Conservation (phyloP, 306 rosid genomes). For the Amphicarpaea edgeworthii region DNA sequence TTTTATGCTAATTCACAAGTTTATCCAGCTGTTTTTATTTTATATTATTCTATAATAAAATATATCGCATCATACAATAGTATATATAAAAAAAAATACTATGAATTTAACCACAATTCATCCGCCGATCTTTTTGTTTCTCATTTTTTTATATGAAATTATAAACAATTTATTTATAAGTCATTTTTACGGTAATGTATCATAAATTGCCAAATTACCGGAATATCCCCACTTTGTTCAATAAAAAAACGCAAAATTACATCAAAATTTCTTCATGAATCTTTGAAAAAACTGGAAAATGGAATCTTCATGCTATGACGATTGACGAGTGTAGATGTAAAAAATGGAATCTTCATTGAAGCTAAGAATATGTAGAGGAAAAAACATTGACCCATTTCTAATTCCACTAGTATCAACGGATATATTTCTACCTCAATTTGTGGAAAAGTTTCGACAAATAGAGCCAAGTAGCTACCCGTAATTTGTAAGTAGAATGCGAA, state of each 20-base stretch:
- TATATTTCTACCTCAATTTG: slow-evolving; percentile 50
- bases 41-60: not conserved
- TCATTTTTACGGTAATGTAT: not conserved
- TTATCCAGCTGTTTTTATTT: not conserved
- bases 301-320: slow-evolving; percentile 21
- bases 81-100: not conserved
- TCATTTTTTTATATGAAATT: not conserved
- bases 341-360: slow-evolving; percentile 34
- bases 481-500: slow-evolving; percentile 61
- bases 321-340: not conserved
- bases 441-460: slow-evolving; percentile 77
- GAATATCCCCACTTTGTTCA: not conserved
- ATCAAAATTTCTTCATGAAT: slow-evolving; percentile 7
- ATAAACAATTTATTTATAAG: not conserved
- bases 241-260: not conserved
- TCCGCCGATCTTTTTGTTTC: not conserved
- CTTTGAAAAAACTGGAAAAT: slow-evolving; percentile 8
- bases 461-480: slow-evolving; percentile 69
- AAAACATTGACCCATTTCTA: slow-evolving; percentile 30
- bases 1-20: not conserved
- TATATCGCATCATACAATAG: not conserved
- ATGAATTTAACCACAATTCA: not conserved
- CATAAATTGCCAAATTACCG: not conserved
- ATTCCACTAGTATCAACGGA: slow-evolving; percentile 37
- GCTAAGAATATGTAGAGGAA: slow-evolving; percentile 21